These are phyloP conservation scores for Volvariella surrecta DNA, from an alignment of 1,284 basidiomycete genomes.

Conservation along the genomic window DNA sequence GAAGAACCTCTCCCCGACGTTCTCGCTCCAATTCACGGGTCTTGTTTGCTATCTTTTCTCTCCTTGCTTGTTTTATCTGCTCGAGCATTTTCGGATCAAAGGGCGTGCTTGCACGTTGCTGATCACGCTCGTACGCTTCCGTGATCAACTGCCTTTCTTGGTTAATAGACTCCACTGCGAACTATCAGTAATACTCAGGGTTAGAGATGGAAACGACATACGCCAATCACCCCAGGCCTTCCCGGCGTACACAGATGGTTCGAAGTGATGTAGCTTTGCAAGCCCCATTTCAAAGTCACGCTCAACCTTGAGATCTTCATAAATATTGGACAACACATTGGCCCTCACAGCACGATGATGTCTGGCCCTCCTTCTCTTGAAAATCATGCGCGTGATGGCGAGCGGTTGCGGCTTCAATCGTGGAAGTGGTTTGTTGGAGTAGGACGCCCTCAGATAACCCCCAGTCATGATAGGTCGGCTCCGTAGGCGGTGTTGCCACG, in stretches of 20 bases:
- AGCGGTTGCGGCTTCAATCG: slow-evolving; percentile 71
- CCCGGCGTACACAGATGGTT: not conserved
- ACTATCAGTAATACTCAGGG: not conserved
- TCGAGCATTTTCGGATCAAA: slow-evolving; percentile 40
- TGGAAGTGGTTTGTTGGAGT: slow-evolving; percentile 62
- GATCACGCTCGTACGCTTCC: slow-evolving; percentile 22
- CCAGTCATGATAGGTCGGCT: slow-evolving; percentile 63
- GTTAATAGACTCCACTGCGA: too few relatives aligned
- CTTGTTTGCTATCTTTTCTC: slow-evolving; percentile 52
- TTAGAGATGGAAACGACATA: slow-evolving; percentile 18
- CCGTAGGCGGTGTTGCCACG: slow-evolving; percentile 41
- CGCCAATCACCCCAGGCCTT: slow-evolving; percentile 28
- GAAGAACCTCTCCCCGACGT: slow-evolving; percentile 47
- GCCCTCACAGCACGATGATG: slow-evolving; percentile 31
- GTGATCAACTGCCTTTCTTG: too few relatives aligned
- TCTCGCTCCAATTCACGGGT: slow-evolving; percentile 51
- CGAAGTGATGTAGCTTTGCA: slow-evolving; percentile 3
- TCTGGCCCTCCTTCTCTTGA: slow-evolving; percentile 41
- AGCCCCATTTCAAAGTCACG: slow-evolving; percentile 42
- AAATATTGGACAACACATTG: slow-evolving; percentile 24
- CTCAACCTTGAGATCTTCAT: slow-evolving; percentile 45
- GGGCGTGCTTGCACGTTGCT: slow-evolving; percentile 28
- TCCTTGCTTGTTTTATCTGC: slow-evolving; percentile 43
- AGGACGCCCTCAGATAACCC: slow-evolving; percentile 49
- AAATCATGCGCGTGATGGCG: slow-evolving; percentile 62